phyloP scores from a whole-genome alignment of 2,329 filamentous ascomycete species.

The Berkeleyomyces basicola region DNA sequence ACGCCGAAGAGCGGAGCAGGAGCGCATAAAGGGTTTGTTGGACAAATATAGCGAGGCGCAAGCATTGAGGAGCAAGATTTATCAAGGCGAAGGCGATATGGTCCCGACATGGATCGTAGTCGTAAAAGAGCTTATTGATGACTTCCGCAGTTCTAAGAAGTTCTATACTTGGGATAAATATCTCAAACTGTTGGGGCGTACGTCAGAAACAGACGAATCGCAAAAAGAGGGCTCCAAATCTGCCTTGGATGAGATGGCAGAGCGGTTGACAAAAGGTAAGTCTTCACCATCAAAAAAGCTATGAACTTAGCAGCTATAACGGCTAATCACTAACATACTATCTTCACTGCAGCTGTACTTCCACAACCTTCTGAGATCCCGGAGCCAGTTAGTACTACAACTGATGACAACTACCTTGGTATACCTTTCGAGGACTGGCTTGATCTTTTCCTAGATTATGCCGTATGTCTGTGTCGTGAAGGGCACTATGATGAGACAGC shows the following conservation, averaged over 20 bases:
- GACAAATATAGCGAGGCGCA: constrained; percentile 29
- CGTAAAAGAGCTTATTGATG: constrained; percentile 42
- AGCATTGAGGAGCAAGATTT: constrained; percentile 26
- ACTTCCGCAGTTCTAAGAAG: constrained; percentile 45
- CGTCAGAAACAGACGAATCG: constrained; percentile 15
- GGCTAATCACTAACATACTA: not conserved
- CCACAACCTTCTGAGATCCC: constrained; percentile 13
- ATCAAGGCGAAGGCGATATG: constrained; percentile 28
- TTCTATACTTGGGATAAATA: constrained; percentile 54
- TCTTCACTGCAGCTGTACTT: constrained; percentile 10
- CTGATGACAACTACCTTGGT: constrained; percentile 43
- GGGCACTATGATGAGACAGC: constrained; percentile 59
- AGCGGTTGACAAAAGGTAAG: constrained; percentile 38
- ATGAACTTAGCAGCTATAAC: no score
- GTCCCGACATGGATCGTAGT: constrained; percentile 38
- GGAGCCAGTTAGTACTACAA: not conserved
- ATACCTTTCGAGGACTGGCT: constrained; percentile 77
- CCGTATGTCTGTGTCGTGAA: constrained; percentile 53
- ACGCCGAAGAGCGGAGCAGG: constrained; percentile 28
- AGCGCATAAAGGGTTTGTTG: constrained; percentile 24
- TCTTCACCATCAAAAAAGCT: constrained; percentile 10
- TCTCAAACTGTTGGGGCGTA: constrained; percentile 35
- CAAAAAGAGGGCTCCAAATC: constrained; percentile 20
- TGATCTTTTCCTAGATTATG: constrained; percentile 77
- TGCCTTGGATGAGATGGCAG: constrained; percentile 38